These are phyloP conservation scores for Setomelanomma holmii DNA, from an alignment of 2,329 filamentous ascomycete species.

Conservation along the genomic window DNA sequence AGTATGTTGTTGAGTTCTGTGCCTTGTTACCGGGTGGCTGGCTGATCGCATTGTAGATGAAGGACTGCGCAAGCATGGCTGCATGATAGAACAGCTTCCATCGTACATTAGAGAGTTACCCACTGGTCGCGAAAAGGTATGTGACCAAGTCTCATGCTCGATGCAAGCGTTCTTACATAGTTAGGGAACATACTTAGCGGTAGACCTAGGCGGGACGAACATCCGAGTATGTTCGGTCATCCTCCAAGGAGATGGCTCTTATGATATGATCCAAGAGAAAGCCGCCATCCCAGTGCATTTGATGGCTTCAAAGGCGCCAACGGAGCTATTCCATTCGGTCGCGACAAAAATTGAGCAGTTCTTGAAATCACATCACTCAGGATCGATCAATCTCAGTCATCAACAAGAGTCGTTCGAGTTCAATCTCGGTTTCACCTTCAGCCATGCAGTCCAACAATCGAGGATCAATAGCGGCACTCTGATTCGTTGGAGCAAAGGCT, in stretches of 20 bases:
- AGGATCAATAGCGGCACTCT: conserved; percentile 90
- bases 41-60: neutral
- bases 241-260: conserved; percentile 88
- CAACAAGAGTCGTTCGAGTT: conserved; percentile 67
- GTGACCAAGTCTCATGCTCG: conserved; percentile 22
- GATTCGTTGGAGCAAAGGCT: conserved; percentile 95
- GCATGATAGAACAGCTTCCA: conserved; percentile 2
- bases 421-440: conserved; percentile 92
- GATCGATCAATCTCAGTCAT: conserved; percentile 67
- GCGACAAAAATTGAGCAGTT: conserved; percentile 90
- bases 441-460: conserved; percentile 87
- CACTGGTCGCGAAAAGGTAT: conserved; percentile 52
- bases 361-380: conserved; percentile 81
- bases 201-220: conserved; percentile 93
- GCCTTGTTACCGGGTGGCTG: neutral
- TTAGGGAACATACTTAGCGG: conserved; percentile 87
- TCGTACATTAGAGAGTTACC: conserved; percentile 1
- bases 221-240: conserved; percentile 92
- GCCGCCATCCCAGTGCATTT: conserved; percentile 83
- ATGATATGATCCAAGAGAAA: conserved; percentile 87
- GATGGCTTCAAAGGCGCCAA: conserved; percentile 83
- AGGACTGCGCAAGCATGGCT: neutral
- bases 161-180: too few species aligned
- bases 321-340: conserved; percentile 87
- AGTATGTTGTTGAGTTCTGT: neutral